Conservation (phyloP, 192 early-diverging fungal genomes). For the Backusella circina region DNA sequence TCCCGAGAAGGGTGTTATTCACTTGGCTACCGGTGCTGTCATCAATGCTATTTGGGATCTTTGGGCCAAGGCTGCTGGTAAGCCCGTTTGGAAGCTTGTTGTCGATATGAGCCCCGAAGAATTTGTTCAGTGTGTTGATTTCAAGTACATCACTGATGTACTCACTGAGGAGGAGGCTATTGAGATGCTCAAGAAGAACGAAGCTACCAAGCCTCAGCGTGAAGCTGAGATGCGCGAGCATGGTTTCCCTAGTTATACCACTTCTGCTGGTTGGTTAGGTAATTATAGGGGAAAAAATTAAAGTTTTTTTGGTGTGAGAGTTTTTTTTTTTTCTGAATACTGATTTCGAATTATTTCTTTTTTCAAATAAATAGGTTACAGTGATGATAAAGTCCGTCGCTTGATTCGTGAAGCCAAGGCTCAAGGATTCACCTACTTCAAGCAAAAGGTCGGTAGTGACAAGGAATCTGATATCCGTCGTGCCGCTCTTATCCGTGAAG, state of each 20-base stretch:
- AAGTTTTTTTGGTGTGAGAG: background rate
- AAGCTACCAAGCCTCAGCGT: conserved; percentile 31
- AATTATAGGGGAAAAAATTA: conserved; percentile 6
- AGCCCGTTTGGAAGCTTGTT: conserved; percentile 46
- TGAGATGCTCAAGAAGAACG: conserved; percentile 35
- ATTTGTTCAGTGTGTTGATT: conserved; percentile 38
- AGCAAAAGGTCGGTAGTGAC: conserved; percentile 44
- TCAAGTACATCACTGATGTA: conserved; percentile 43
- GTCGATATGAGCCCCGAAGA: conserved; percentile 39
- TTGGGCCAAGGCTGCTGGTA: conserved; percentile 38
- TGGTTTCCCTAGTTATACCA: conserved; percentile 41
- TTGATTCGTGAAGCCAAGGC: conserved; percentile 34
- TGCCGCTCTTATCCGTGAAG: conserved; percentile 39
- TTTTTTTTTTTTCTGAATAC: background rate
- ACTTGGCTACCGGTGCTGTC: conserved; percentile 39
- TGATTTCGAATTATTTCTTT: background rate
- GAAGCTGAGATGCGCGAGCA: conserved; percentile 31
- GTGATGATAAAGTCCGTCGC: conserved; percentile 36
- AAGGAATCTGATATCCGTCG: conserved; percentile 32
- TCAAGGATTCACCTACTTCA: conserved; percentile 43
- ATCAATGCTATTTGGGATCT: conserved; percentile 46
- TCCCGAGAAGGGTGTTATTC: conserved; percentile 40
- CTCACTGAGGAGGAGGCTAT: conserved; percentile 39
- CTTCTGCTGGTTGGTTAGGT: conserved; percentile 41
- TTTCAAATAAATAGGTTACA: conserved; percentile 29